Evolutionary conservation across 495 filamentous ascomycete genomes (phyloP), one percentile per base, ranked within the genome.

Genomic region (Penicillium canariense): DNA sequence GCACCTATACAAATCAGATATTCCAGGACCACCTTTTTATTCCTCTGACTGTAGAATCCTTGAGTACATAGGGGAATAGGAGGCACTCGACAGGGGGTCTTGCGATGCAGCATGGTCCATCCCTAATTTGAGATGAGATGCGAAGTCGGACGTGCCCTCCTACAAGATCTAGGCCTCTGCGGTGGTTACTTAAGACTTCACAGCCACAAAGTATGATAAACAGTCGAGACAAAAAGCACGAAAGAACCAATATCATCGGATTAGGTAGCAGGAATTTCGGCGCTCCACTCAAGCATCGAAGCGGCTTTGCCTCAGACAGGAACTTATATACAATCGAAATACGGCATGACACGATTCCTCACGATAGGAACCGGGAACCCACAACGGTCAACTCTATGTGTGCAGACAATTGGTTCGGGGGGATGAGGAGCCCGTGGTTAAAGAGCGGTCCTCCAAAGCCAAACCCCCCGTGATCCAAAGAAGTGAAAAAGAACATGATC

Each of bases 301-400:
- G 47, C 49, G 35, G 43, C 35, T 27, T 44, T 20, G 52, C 51
- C 46, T 48, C 34, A 22, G 50, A 40, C 56, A 30, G 34, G 48
- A 60, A 64, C 22, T 55, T 66, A 66, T 66, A 55, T 66, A 66
- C 63, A 66, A 54, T 57, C 47, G 43, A 55, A 64, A 61, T 64
- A 55, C 55, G 60, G 47, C 48, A 51, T 56, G 45, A 59, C 45
- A 54, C 50, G 48, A 49, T 49, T 34, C 50, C 54, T 39, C 52
- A 52, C 22, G 54, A 50, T 34, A 38, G 23, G 38, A 52, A 31
- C 48, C 38, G 48, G 18, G 38, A 54, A 20, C 40, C 30, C 52
- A 55, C 27, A 50, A 55, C 62, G 39, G 34, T 42, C 55, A 63
- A 60, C 48, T 66, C 63, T 66, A 63, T 63, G 48, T 56, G 44